Base-by-base conservation (phyloP, 495 filamentous ascomycete species). In the Penicillium longicatenatum region DNA sequence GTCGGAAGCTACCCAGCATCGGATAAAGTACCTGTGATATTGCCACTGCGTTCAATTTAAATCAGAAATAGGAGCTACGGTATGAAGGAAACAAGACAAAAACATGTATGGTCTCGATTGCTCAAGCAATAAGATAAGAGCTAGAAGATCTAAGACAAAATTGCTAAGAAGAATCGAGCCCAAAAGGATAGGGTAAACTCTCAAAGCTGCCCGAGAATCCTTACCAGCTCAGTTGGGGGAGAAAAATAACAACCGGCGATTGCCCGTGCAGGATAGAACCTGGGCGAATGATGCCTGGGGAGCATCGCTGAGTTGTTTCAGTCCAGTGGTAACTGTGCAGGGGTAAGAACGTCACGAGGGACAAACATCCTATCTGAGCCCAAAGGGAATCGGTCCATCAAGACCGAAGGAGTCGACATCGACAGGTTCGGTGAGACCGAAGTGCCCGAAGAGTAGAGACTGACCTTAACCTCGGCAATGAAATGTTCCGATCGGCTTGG, bases 81-180 rank as follows among this genome's bases (percentile, higher is more conserved):
- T 39, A n/a, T 4, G 37, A n/a, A 16, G 22, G 20, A 10, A 24
- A 45, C n/a, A 14, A 4, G 12, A 37, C 1, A 53, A 57, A 53
- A 44, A 29, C 26, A 37, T 55, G 55, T 52, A 54, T 59, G 54
- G 54, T 54, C 54, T 66, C 50, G 55, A 62, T 60, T 63, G 22
- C 43, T 55, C 45, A 50, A 54, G 61, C 50, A 64, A 54, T 44
- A 39, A 55, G 21, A 55, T 50, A 53, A 54, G 45, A 47, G 54
- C 59, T 52, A 63, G 49, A 35, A 22, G 26, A 44, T 54, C 63
- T 65, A 47, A 54, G 14, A 31, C 29, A 62, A 61, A 50, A 59
- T 55, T 44, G 55, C 63, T 63, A 59, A 52, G 48, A 48, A 60
- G 48, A 48, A 60, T 57, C 56, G 57, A 57, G 54, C 53, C 58